Percentiles rank a stretch among this genome's conserved stretches.
These are phyloP conservation scores for Russula virescens DNA, from an alignment of 768 basidiomycete species.

Conservation along the genomic window DNA sequence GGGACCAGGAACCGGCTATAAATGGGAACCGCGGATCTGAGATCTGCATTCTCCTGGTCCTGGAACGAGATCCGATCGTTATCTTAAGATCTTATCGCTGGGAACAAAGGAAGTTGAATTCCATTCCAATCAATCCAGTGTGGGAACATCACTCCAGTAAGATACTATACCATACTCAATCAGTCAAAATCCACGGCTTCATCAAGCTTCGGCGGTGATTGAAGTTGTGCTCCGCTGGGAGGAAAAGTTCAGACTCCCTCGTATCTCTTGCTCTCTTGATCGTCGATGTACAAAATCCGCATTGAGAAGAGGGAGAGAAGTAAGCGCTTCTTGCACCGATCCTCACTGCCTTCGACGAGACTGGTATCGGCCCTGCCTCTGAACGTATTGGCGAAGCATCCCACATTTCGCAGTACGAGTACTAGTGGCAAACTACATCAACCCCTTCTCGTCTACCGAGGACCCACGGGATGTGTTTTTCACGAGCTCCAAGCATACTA, in stretches of 20 bases:
- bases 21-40: constrained; percentile 1
- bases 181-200: too few species aligned
- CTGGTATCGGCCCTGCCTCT: too few species aligned
- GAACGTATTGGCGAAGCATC: too few species aligned
- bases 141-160: too few species aligned
- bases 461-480: neutral
- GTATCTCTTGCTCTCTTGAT: neutral
- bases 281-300: constrained; percentile 13
- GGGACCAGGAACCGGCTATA: constrained; percentile 7
- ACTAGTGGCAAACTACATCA: too few species aligned
- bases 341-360: neutral
- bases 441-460: neutral
- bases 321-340: constrained; percentile 11
- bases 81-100: constrained; percentile 10
- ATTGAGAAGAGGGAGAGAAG: neutral
- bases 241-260: neutral
- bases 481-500: too few species aligned
- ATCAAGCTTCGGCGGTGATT: constrained; percentile 1
- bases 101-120: neutral
- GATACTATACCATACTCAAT: neutral
- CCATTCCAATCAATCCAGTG: neutral
- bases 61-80: constrained; percentile 10
- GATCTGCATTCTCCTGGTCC: constrained; percentile 3
- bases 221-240: neutral
- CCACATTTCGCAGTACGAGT: too few species aligned